Base-by-base conservation (phyloP, 1,139 yeast species). In the Suhomyces taliae region DNA sequence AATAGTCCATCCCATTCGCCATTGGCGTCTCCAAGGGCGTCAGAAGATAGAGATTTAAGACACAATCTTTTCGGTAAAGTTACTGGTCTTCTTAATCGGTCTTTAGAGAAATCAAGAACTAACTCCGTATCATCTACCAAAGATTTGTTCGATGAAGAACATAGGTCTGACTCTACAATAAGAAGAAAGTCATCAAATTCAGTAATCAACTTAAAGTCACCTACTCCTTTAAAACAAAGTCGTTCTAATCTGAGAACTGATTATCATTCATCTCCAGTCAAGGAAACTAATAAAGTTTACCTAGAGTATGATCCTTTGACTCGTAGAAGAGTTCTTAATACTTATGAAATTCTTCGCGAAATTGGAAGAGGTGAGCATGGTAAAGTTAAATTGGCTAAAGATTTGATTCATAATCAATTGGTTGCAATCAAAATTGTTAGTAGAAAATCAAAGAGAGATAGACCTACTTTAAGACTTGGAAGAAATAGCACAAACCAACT, bases 321-420 rank as follows among this genome's bases (percentile, higher is more conserved):
- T 3, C 85, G 87, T 51, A 80, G 96, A 43, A 88, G 91, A 63
- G 84, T 87, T 29, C 76, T 95, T 52, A 95, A 95, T 67, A 85
- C 96, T 0, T 95, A 93, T 62, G 99, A 93, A 65, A 88, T 95
- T 36, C 70, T 91, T 36, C 74, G 79, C 39, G 98, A 93, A 66
- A 76, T 95, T 35, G 99, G 99, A 4, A 78, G 89, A 42, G 99
- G 99, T 10, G 97, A 93, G 65, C 99, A 93, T 66, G 99, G 99
- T 14, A 91, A 90, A 65, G 99, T 95, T 39, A 95, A 93, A 65
- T 75, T 95, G 26, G 99, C 97, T 0, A 79, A 79, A 50, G 95
- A 91, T 62, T 66, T 85, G 46, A 77, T 81, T 24, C 78, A 86
- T 11, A 79, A 83, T 43, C 87, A 85, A 55, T 73, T 83, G 41